phyloP scores from a whole-genome alignment of 495 filamentous ascomycete genomes.

The Neurospora sp. region DNA sequence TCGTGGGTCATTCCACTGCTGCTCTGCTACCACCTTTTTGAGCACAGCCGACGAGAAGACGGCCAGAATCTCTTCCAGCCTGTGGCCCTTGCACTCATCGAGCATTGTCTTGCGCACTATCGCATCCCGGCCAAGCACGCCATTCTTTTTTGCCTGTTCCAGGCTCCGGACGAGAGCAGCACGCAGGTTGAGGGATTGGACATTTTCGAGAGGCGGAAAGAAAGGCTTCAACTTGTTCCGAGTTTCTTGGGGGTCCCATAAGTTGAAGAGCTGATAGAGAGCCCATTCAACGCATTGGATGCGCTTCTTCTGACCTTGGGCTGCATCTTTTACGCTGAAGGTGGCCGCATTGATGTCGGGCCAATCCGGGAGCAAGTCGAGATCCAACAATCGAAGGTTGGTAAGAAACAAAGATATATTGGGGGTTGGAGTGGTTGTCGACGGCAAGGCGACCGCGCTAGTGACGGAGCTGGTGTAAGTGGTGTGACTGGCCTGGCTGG shows the following conservation, averaged over 20 bases:
- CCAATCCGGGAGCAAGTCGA: slow-evolving; percentile 69
- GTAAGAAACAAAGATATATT: slow-evolving; percentile 57
- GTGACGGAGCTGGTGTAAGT: slow-evolving; percentile 1
- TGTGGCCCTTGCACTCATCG: slow-evolving; percentile 80
- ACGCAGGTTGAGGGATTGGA: slow-evolving; percentile 82
- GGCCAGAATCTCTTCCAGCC: slow-evolving; percentile 68
- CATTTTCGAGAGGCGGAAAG: slow-evolving; percentile 75
- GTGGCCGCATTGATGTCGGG: slow-evolving; percentile 54
- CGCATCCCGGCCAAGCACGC: slow-evolving; percentile 63
- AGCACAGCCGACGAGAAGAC: slow-evolving; percentile 72
- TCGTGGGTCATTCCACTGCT: slow-evolving; percentile 21
- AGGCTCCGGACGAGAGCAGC: slow-evolving; percentile 71
- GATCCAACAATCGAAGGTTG: slow-evolving; percentile 68
- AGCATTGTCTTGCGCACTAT: slow-evolving; percentile 82
- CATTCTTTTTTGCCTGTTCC: slow-evolving; percentile 77
- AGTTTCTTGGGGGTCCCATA: slow-evolving; percentile 70
- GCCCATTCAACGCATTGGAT: slow-evolving; percentile 76
- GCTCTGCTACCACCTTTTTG: slow-evolving; percentile 50
- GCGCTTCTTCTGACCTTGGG: slow-evolving; percentile 66
- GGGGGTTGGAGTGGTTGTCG: slow-evolving; percentile 5
- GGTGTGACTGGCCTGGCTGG: slow-evolving; percentile 1
- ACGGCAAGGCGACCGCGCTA: not conserved
- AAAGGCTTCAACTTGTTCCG: slow-evolving; percentile 79
- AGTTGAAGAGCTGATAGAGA: slow-evolving; percentile 64
- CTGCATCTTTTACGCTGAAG: slow-evolving; percentile 54